Percentiles rank a stretch among this genome's conserved stretches.
Evolutionary conservation across 2,329 filamentous ascomycete species (phyloP).

Genomic region (Xylaria sp.): DNA sequence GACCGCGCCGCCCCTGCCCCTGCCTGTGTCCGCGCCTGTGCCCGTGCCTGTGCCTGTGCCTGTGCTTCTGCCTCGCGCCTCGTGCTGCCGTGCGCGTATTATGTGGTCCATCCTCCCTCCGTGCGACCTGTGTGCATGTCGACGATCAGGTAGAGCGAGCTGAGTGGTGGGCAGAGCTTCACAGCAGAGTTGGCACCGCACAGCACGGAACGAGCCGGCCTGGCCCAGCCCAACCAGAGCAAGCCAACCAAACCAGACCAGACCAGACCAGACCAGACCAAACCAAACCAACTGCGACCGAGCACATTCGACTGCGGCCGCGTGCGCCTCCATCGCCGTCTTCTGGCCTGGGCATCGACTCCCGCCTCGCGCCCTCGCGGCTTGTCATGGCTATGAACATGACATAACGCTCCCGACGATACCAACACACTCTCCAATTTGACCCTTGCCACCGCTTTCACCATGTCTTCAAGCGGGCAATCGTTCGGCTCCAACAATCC

Average conservation of each 20-base stretch:
- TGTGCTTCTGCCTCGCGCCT: background rate
- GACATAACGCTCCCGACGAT: slow-evolving; percentile 12
- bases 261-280: background rate
- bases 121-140: slow-evolving; percentile 5
- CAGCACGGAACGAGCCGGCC: too few relatives aligned
- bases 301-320: background rate
- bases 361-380: slow-evolving; percentile 14
- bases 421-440: slow-evolving; percentile 5
- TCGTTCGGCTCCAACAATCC: slow-evolving; percentile 56
- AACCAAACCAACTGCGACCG: slow-evolving; percentile 11
- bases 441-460: slow-evolving; percentile 21
- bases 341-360: background rate
- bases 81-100: slow-evolving; percentile 6
- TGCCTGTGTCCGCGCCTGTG: too few relatives aligned
- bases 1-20: background rate
- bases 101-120: background rate
- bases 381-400: slow-evolving; percentile 23
- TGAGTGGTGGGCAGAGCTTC: background rate
- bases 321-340: background rate
- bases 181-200: too few relatives aligned
- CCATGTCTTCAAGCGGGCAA: slow-evolving; percentile 45
- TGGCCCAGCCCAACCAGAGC: background rate
- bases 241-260: background rate
- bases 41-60: too few relatives aligned
- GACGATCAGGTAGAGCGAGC: background rate